A percentile compares a stretch with the other conserved stretches of the same genome.
These are phyloP conservation scores for Lecanoromycetidae sp. DNA, from an alignment of 2,329 filamentous ascomycete genomes.

Conservation along the genomic window DNA sequence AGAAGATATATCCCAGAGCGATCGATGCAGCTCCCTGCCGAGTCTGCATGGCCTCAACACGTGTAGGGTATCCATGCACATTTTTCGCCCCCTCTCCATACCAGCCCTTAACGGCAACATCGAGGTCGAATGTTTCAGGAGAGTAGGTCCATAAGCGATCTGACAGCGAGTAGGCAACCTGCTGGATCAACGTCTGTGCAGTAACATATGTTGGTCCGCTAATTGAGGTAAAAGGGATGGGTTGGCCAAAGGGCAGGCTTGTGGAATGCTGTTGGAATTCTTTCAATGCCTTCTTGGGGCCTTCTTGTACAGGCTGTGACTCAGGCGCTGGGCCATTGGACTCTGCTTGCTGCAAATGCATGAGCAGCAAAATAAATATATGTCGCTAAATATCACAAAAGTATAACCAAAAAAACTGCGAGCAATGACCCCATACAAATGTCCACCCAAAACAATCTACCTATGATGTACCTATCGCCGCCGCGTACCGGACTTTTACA, in stretches of 20 bases:
- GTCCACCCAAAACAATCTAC: too few species aligned
- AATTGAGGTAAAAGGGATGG: conserved; percentile 46
- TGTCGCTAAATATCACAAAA: not conserved
- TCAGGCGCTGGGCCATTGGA: conserved; percentile 21
- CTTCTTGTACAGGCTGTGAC: conserved; percentile 11
- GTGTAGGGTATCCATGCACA: conserved; percentile 66
- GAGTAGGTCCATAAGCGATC: conserved; percentile 98
- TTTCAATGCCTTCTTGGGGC: conserved; percentile 22
- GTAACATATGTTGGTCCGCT: conserved; percentile 85
- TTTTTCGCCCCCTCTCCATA: conserved; percentile 58
- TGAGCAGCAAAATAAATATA: conserved; percentile 11
- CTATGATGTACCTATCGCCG: too few species aligned
- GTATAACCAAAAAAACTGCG: not conserved
- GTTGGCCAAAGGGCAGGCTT: conserved; percentile 41
- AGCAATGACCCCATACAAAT: not conserved
- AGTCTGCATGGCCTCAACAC: conserved; percentile 71
- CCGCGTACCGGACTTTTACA: too few species aligned
- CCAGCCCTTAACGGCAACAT: conserved; percentile 73
- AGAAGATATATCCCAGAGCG: conserved; percentile 94
- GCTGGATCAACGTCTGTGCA: conserved; percentile 85
- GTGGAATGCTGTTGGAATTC: conserved; percentile 34
- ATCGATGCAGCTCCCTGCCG: conserved; percentile 80
- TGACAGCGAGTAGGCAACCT: conserved; percentile 86
- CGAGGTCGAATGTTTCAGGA: conserved; percentile 82
- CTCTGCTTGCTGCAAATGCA: conserved; percentile 26